Evolutionary conservation across 768 basidiomycete genomes (phyloP).

Genomic region (Pisolithus microcarpus): DNA sequence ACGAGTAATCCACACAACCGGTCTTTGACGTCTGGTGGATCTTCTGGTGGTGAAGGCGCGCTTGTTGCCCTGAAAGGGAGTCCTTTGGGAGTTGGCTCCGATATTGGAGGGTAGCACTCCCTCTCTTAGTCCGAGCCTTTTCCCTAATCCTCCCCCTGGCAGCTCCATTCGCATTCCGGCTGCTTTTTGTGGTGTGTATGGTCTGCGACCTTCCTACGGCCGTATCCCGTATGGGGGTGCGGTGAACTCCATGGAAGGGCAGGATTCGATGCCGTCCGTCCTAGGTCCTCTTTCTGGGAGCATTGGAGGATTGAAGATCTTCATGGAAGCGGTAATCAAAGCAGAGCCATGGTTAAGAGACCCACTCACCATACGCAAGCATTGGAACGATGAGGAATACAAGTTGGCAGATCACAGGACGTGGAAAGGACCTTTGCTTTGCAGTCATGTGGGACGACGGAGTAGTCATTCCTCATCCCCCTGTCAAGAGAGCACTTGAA

Average conservation of each 20-base stretch:
- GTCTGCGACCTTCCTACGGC: constrained; percentile 59
- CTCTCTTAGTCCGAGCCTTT: neutral
- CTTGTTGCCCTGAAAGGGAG: constrained; percentile 46
- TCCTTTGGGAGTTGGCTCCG: constrained; percentile 55
- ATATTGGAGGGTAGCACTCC: constrained; percentile 59
- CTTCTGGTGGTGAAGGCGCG: constrained; percentile 82
- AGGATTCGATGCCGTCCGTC: constrained; percentile 64
- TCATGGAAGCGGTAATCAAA: constrained; percentile 57
- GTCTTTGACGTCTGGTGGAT: constrained; percentile 67
- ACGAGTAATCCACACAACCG: constrained; percentile 74
- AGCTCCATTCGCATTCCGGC: constrained; percentile 71
- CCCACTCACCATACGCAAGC: constrained; percentile 48
- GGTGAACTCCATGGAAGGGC: constrained; percentile 59
- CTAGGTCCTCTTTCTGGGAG: constrained; percentile 64
- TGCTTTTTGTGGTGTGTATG: constrained; percentile 63
- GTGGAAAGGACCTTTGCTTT: constrained; percentile 46
- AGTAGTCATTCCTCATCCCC: constrained; percentile 53
- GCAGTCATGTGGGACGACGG: constrained; percentile 65
- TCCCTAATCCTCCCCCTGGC: neutral
- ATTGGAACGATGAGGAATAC: constrained; percentile 58
- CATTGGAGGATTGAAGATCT: constrained; percentile 60
- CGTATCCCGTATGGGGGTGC: constrained; percentile 68
- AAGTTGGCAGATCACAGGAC: constrained; percentile 50
- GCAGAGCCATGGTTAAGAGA: constrained; percentile 62
- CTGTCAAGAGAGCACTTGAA: constrained; percentile 54